Evolutionary conservation across 805 yeast genomes (phyloP), one percentile per base, ranked within the genome.

Genomic region (Candida tallmaniae): DNA sequence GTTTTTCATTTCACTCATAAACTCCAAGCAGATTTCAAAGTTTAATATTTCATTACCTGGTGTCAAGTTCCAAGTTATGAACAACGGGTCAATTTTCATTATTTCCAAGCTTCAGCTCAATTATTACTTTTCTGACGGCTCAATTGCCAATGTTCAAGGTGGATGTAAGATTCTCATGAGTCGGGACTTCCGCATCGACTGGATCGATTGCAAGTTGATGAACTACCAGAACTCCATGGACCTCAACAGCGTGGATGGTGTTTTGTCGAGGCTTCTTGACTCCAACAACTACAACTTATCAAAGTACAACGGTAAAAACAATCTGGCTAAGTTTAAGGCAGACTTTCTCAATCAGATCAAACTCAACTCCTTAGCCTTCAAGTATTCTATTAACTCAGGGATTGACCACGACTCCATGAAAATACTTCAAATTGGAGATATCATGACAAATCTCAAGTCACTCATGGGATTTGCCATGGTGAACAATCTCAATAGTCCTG

Each of bases 371-470:
- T 58, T 60, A 27, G 78, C 80, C 1, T 68, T 68, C 41, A 62
- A 67, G 29, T 61, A 62, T 26, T 58, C 78, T 36, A 63, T 78
- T 4, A 69, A 70, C 35, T 73, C 73, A 42, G 95, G 95, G 0
- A 56, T 83, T 4, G 78, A 76, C 35, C 78, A 74, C 33, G 70
- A 71, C 25, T 78, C 84, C 5, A 73, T 84, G 76, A 62, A 90
- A 39, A 68, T 80, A 15, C 58, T 86, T 60, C 90, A 84, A 54
- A 75, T 83, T 4, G 73, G 87, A 27, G 93, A 85, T 54, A 80
- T 81, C 7, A 82, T 87, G 86, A 69, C 87, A 0, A 75, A 76
- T 41, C 65, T 86, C 42, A 71, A 74, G 36, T 78, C 83, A 5
- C 59, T 87, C 36, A 78, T 84, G 77, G 62, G 68, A 8, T 76